Conservation (phyloP, 257 asterid species). For the Lantana camara region DNA sequence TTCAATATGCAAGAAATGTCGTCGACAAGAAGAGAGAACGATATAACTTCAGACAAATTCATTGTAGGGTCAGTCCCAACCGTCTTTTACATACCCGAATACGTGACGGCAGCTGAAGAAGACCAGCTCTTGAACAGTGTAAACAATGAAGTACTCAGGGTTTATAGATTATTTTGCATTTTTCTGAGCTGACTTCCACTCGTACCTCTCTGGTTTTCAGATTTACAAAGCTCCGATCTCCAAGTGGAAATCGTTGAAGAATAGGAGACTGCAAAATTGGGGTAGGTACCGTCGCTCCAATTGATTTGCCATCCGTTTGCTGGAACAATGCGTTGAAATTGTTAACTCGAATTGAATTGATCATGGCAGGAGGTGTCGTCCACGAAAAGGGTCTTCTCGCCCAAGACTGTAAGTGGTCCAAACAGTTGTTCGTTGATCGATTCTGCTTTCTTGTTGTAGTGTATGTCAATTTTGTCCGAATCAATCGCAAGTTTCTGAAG, state of each 20-base stretch:
- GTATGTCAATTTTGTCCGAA: neutral
- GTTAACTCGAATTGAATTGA: neutral
- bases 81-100: conserved; percentile 68
- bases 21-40: neutral
- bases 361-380: conserved; percentile 78
- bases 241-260: conserved; percentile 88
- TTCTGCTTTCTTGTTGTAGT: neutral
- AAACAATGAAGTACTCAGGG: neutral
- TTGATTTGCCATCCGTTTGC: no score
- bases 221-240: conserved; percentile 75
- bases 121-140: conserved; percentile 58
- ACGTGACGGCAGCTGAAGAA: conserved; percentile 59
- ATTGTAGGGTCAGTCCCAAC: conserved; percentile 74
- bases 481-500: neutral
- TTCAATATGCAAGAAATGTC: conserved; percentile 14
- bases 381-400: conserved; percentile 92
- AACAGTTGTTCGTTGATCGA: neutral
- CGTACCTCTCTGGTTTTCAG: conserved; percentile 33
- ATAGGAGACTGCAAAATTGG: conserved; percentile 93
- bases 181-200: conserved; percentile 3
- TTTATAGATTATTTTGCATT: neutral
- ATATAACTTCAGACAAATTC: conserved; percentile 28
- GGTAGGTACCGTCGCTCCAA: conserved; percentile 38
- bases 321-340: no score
- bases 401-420: conserved; percentile 65